These are phyloP conservation scores for Claviceps paspali DNA, from an alignment of 2,329 filamentous ascomycete species.

Conservation along the genomic window DNA sequence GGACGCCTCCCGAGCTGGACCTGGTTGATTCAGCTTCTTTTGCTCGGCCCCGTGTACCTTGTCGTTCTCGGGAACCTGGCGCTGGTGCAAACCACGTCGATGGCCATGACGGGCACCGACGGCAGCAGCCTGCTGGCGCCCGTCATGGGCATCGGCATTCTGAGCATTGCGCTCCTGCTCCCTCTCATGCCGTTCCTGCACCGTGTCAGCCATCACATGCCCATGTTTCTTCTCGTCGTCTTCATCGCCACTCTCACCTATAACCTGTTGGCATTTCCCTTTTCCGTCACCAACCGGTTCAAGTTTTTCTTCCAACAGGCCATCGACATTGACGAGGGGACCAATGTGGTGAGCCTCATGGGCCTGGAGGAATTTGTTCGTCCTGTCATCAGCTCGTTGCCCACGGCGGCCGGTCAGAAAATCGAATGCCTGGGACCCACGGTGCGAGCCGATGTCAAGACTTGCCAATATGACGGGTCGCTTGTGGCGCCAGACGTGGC, in stretches of 20 bases:
- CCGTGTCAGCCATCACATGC: slow-evolving; percentile 69
- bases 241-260: slow-evolving; percentile 67
- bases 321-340: slow-evolving; percentile 59
- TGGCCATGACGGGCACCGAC: slow-evolving; percentile 72
- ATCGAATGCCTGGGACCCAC: slow-evolving; percentile 31
- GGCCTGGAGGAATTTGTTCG: slow-evolving; percentile 55
- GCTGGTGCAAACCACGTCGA: slow-evolving; percentile 54
- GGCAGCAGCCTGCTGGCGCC: slow-evolving; percentile 58
- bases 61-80: slow-evolving; percentile 64
- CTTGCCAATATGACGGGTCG: slow-evolving; percentile 56
- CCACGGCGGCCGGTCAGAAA: slow-evolving; percentile 50
- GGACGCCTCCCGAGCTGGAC: slow-evolving; percentile 63
- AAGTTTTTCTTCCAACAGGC: slow-evolving; percentile 81
- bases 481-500: slow-evolving; percentile 44
- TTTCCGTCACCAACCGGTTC: slow-evolving; percentile 61
- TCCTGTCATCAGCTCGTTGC: slow-evolving; percentile 51
- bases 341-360: slow-evolving; percentile 51
- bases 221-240: slow-evolving; percentile 57
- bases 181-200: slow-evolving; percentile 77
- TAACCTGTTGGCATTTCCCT: slow-evolving; percentile 78
- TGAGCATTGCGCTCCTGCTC: slow-evolving; percentile 57
- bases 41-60: slow-evolving; percentile 64
- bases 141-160: slow-evolving; percentile 52
- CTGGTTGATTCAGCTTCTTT: slow-evolving; percentile 74
- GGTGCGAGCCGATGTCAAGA: slow-evolving; percentile 31